Evolutionary conservation across 2,329 filamentous ascomycete species (phyloP), one percentile per base, ranked within the genome.

Genomic region (Alternaria sp.): DNA sequence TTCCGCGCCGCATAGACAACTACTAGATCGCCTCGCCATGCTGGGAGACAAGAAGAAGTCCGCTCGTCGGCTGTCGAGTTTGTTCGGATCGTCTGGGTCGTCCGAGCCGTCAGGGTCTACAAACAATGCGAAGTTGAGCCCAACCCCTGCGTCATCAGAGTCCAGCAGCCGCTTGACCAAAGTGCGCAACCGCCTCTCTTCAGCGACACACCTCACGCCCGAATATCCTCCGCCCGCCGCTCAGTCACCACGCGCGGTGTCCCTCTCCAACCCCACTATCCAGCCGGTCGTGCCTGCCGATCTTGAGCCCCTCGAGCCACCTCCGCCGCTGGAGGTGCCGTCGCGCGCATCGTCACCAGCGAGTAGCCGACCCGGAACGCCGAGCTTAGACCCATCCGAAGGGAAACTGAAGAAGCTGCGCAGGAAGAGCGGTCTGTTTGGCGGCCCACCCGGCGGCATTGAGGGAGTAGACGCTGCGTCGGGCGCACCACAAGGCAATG

Each of bases 391-490:
- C 10, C 43, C 61, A 13, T 64, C 64, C 13, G 74, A 74, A 32
- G 66, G 66, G 0, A 71, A 68, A 17, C 52, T 72, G 46, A 77
- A 76, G 69, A 80, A 79, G 62, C 64, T 75, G 54, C 74, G 75
- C 66, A 69, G 79, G 57, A 77, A 71, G 59, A 80, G 77, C 60
- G 74, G 66, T 25, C 57, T 81, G 11, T 79, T 80, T 64, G 74
- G 74, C 9, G 66, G 71, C 30, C 50, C 68, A 56, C 47, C 66
- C 11, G 28, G 28, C 15, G 49, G 49, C 49, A 32, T 51, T 32
- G 49, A 51, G 49, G 49, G 49, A 67, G 57, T 65, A 21, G 36
- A 64, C 65, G 76, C 72, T 61, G 68, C 76, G 57, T 71, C 76
- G 50, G 59, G 60, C 17, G 55, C 47, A 36, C 47, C 65, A n/a